Evolutionary conservation across 345 rosid genomes (phyloP).

Genomic region (Raphanus raphanistrum): DNA sequence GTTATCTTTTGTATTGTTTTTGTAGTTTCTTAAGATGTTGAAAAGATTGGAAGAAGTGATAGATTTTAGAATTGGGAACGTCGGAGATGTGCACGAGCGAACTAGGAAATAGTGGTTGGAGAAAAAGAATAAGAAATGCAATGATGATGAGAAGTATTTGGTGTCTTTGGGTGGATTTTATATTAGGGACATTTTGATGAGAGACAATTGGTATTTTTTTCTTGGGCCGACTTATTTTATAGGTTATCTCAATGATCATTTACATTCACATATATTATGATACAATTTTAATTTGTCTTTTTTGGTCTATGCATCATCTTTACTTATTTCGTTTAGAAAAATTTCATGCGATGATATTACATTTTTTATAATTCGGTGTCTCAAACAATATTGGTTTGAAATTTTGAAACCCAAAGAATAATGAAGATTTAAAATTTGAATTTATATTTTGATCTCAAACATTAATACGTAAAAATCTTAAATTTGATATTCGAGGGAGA

Average conservation of each 20-base stretch:
- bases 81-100: constrained; percentile 42
- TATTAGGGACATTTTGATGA: constrained; percentile 41
- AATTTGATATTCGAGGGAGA: not conserved
- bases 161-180: constrained; percentile 41
- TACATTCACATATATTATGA: constrained; percentile 9
- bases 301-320: constrained; percentile 21
- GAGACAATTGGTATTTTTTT: constrained; percentile 19
- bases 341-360: not conserved
- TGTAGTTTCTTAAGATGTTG: not conserved
- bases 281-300: constrained; percentile 6
- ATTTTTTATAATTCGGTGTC: not conserved
- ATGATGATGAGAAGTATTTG: constrained; percentile 38
- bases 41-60: constrained; percentile 20
- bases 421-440: not conserved
- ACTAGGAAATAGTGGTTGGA: constrained; percentile 40
- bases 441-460: no score
- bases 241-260: constrained; percentile 28
- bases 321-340: constrained; percentile 20
- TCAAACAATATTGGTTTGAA: not conserved
- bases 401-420: not conserved
- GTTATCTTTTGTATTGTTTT: not conserved
- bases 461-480: not conserved
- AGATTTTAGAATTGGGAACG: constrained; percentile 28
- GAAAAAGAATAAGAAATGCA: constrained; percentile 27
- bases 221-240: constrained; percentile 26